A percentile compares a stretch with the other conserved stretches of the same genome.
These are phyloP conservation scores for Starmerella tilneyi DNA, from an alignment of 805 yeast species.

Conservation along the genomic window DNA sequence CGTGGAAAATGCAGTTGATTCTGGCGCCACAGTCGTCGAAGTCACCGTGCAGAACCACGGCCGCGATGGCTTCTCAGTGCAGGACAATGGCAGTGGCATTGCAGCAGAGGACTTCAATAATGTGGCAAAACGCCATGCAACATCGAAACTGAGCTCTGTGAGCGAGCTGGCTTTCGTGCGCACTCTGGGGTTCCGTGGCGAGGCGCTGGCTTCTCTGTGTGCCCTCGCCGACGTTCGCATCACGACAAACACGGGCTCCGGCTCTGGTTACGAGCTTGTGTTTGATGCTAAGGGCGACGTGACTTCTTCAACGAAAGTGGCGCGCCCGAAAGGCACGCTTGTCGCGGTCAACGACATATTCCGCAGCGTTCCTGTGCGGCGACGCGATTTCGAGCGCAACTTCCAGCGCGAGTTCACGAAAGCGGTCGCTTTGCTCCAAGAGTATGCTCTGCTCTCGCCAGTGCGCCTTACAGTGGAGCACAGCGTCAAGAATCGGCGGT, in stretches of 20 bases:
- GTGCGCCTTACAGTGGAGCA: constrained; percentile 56
- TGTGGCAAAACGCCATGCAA: constrained; percentile 42
- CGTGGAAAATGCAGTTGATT: constrained; percentile 80
- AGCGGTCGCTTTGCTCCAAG: constrained; percentile 52
- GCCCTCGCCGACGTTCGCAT: constrained; percentile 40
- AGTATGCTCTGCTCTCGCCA: constrained; percentile 53
- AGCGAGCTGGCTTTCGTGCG: constrained; percentile 33
- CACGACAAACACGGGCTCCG: constrained; percentile 39
- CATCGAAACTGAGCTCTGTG: constrained; percentile 43
- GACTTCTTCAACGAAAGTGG: constrained; percentile 29
- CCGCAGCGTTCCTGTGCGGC: constrained; percentile 66
- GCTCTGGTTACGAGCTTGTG: constrained; percentile 47
- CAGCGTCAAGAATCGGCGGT: constrained; percentile 26
- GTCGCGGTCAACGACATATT: constrained; percentile 53
- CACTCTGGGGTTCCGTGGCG: constrained; percentile 66
- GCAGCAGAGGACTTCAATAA: constrained; percentile 36
- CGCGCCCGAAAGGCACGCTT: constrained; percentile 62
- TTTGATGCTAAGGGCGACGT: constrained; percentile 51
- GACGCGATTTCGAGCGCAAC: constrained; percentile 59
- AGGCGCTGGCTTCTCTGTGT: constrained; percentile 50
- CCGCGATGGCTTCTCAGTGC: constrained; percentile 54
- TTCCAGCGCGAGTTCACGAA: constrained; percentile 61
- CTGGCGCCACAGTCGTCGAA: constrained; percentile 57
- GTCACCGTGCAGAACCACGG: constrained; percentile 64
- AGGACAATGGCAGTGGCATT: constrained; percentile 70